Conservation (phyloP, 73 alveolate genomes). For the Symbiodinium pilosum region DNA sequence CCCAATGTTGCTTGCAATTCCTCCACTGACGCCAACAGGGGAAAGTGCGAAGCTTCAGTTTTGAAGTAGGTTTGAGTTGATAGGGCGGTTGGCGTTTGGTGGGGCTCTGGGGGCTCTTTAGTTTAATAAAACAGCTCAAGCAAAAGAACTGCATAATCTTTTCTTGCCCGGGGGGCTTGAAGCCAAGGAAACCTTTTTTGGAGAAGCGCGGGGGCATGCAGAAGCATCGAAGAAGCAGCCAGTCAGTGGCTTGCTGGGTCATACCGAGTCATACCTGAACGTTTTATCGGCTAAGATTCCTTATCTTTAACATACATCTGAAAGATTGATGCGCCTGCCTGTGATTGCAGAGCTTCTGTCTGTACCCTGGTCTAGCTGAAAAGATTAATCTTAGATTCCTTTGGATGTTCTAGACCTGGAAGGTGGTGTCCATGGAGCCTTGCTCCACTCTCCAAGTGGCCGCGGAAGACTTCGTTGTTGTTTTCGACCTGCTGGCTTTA, state of each 20-base stretch:
- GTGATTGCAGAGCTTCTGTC: too few species aligned
- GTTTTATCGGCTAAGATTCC: too few species aligned
- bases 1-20: too few species aligned
- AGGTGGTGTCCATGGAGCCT: slow-evolving; percentile 62
- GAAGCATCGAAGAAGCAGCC: slow-evolving; percentile 69
- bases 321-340: too few species aligned
- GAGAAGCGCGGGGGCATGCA: slow-evolving; percentile 89
- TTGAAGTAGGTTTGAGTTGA: neutral
- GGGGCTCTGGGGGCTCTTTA: neutral
- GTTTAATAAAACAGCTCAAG: neutral
- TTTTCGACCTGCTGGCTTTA: slow-evolving; percentile 31
- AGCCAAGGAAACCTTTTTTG: too few species aligned
- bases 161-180: too few species aligned
- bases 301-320: too few species aligned
- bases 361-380: neutral
- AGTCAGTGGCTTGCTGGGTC: neutral
- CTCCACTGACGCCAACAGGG: too few species aligned
- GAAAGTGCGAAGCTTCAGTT: neutral
- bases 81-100: neutral
- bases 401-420: neutral
- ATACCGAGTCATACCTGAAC: too few species aligned
- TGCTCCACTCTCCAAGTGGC: slow-evolving; percentile 80
- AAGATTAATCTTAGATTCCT: neutral
- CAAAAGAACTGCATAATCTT: too few species aligned
- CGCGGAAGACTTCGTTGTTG: slow-evolving; percentile 20